These are phyloP conservation scores for Entrophospora sp. DNA, from an alignment of 192 early-diverging fungal species.

Conservation along the genomic window DNA sequence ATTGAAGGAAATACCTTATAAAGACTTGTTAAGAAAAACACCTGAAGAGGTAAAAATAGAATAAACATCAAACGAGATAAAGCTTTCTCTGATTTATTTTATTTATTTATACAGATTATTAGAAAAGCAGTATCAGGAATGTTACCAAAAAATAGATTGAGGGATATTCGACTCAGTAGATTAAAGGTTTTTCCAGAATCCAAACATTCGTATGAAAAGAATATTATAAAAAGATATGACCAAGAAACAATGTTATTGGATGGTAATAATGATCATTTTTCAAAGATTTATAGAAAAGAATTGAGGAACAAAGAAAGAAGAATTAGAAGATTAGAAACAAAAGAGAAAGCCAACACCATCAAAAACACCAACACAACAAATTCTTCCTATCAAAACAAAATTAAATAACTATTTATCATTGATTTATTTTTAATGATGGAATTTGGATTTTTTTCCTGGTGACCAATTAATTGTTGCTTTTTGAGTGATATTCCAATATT, in stretches of 20 bases:
- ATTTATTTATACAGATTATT: slow-evolving; percentile 38
- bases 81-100: no score
- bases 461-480: slow-evolving; percentile 50
- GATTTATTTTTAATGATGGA: slow-evolving; percentile 39
- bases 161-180: slow-evolving; percentile 65
- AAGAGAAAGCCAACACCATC: no score
- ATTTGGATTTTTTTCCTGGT: slow-evolving; percentile 42
- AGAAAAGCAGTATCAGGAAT: slow-evolving; percentile 89
- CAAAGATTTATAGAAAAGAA: no score
- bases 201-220: slow-evolving; percentile 79
- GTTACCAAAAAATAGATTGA: slow-evolving; percentile 89
- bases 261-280: no score
- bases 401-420: no score
- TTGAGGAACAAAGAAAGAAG: no score
- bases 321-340: no score
- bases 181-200: slow-evolving; percentile 75
- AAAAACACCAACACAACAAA: no score
- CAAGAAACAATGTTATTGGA: no score
- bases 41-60: slow-evolving; percentile 70
- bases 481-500: slow-evolving; percentile 65
- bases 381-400: no score
- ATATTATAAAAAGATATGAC: slow-evolving; percentile 77
- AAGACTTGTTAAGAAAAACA: slow-evolving; percentile 64
- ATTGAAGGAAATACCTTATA: slow-evolving; percentile 68
- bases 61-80: no score